These are phyloP conservation scores for Botrytis medusae DNA, from an alignment of 2,329 filamentous ascomycete species.

Conservation along the genomic window DNA sequence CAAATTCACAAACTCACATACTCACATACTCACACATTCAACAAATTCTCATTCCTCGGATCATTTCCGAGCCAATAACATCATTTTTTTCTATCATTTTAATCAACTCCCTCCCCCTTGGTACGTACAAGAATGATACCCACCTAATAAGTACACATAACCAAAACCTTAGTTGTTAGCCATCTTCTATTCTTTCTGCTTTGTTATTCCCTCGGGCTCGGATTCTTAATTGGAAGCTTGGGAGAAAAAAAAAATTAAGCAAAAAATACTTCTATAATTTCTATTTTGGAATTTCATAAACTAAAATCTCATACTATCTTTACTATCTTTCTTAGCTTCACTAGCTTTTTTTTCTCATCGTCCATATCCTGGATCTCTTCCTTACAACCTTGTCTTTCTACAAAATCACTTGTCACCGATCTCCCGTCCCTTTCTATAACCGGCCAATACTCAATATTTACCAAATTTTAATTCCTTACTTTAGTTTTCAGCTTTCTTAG, in stretches of 20 bases:
- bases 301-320: conserved; percentile 7
- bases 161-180: conserved; percentile 1
- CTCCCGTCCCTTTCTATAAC: background rate
- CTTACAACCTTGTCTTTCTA: background rate
- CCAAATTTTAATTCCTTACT: conserved; percentile 13
- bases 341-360: conserved; percentile 1
- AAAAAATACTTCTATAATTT: background rate
- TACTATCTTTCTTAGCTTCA: conserved; percentile 4
- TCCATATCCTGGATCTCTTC: conserved; percentile 12
- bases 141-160: background rate
- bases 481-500: conserved; percentile 11
- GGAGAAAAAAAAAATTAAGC: background rate
- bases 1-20: background rate
- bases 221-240: background rate
- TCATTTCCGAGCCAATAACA: conserved; percentile 15
- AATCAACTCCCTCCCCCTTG: conserved; percentile 3
- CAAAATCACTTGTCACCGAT: background rate
- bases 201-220: background rate
- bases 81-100: background rate
- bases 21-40: background rate
- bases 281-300: conserved; percentile 10
- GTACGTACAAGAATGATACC: conserved; percentile 5
- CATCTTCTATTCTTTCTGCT: background rate
- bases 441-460: conserved; percentile 1
- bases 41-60: conserved; percentile 14